A percentile compares a stretch with the other conserved stretches of the same genome.
Evolutionary conservation across 805 yeast genomes (phyloP).

Genomic region (Pichia ethanolica): DNA sequence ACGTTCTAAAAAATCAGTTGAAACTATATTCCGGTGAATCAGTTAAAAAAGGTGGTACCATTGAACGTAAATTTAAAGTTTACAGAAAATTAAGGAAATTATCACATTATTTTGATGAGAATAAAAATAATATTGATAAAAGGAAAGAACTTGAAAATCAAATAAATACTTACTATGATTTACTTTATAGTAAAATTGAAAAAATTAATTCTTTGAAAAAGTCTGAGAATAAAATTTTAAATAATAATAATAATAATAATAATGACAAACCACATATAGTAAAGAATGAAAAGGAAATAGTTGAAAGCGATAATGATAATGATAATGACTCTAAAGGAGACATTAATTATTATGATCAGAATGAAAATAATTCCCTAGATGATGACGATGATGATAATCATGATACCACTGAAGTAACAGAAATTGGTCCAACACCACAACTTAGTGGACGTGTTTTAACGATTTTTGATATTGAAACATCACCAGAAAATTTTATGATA

Average conservation of each 20-base stretch:
- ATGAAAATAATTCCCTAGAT: no score
- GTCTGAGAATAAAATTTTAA: no score
- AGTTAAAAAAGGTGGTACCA: not conserved
- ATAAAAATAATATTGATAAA: not conserved
- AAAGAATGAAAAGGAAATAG: not conserved
- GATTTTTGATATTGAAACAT: slow-evolving; percentile 48
- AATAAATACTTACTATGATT: not conserved
- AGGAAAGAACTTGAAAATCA: not conserved
- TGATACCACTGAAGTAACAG: slow-evolving; percentile 20
- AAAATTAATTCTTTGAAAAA: not conserved
- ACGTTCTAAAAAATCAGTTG: slow-evolving; percentile 3
- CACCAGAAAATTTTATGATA: slow-evolving; percentile 11
- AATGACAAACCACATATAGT: no score
- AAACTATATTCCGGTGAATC: slow-evolving; percentile 8
- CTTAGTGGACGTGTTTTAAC: slow-evolving; percentile 69
- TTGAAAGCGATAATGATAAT: not conserved
- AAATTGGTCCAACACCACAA: slow-evolving; percentile 85
- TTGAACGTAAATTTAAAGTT: slow-evolving; percentile 4
- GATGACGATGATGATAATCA: slow-evolving; percentile 4
- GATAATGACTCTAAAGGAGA: not conserved
- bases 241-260: not conserved
- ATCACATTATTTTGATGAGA: not conserved
- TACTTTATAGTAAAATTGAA: not conserved
- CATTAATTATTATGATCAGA: no score
- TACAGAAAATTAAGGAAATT: slow-evolving; percentile 9